These are phyloP conservation scores for Paralagenidium karlingii DNA, from an alignment of 352 stramenopile species.

Conservation along the genomic window DNA sequence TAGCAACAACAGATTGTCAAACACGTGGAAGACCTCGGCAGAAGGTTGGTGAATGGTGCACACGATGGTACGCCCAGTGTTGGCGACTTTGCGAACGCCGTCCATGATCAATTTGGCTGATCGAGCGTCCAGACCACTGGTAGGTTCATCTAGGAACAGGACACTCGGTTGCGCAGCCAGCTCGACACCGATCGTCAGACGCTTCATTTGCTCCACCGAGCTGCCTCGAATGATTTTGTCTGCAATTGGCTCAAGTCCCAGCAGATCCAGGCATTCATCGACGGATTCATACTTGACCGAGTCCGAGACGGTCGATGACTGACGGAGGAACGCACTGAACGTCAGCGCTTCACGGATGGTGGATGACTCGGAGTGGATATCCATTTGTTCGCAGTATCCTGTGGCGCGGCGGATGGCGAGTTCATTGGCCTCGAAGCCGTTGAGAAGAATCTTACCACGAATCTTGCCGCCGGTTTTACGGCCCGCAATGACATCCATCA, in stretches of 20 bases:
- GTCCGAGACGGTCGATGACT: constrained; percentile 8
- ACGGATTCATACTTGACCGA: constrained; percentile 21
- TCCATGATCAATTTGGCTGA: constrained; percentile 51
- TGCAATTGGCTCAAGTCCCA: constrained; percentile 42
- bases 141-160: constrained; percentile 46
- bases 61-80: constrained; percentile 72
- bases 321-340: constrained; percentile 80
- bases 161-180: constrained; percentile 30
- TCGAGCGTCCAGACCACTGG: constrained; percentile 50
- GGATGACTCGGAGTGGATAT: constrained; percentile 46
- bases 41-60: constrained; percentile 91
- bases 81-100: constrained; percentile 33
- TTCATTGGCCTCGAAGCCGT: constrained; percentile 34
- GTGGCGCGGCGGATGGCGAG: constrained; percentile 8
- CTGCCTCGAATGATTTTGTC: constrained; percentile 20
- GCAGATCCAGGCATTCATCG: constrained; percentile 77
- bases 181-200: constrained; percentile 30
- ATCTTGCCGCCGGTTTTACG: constrained; percentile 77
- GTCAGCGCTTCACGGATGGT: constrained; percentile 84
- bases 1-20: constrained; percentile 75
- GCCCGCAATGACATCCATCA: constrained; percentile 90
- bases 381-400: constrained; percentile 15
- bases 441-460: constrained; percentile 67
- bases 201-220: constrained; percentile 32
- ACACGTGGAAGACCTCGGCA: constrained; percentile 73